Percentiles rank a stretch among this genome's conserved stretches.
Evolutionary conservation across 2,329 filamentous ascomycete genomes (phyloP).

Genomic region (Penicillium sp.): DNA sequence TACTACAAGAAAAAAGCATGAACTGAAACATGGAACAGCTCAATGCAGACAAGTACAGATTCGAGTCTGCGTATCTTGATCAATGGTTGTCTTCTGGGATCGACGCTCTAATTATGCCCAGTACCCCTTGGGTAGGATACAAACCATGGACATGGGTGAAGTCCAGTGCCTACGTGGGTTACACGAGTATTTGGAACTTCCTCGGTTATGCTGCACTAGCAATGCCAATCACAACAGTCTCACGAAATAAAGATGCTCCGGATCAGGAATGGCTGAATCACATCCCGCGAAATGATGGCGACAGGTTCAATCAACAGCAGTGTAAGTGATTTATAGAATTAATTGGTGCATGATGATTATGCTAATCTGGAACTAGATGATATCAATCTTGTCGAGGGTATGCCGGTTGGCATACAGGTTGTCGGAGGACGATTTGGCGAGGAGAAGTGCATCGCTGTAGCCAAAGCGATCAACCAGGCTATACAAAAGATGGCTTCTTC

Average conservation of each 20-base stretch:
- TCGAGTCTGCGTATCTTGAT: constrained; percentile 30
- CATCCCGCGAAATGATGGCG: constrained; percentile 33
- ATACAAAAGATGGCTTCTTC: constrained; percentile 12
- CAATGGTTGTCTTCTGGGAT: constrained; percentile 32
- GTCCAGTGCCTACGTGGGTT: constrained; percentile 37
- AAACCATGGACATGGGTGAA: constrained; percentile 35
- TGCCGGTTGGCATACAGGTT: constrained; percentile 38
- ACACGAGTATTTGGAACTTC: constrained; percentile 40
- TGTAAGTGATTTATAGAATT: constrained; percentile 20
- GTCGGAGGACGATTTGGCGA: constrained; percentile 36
- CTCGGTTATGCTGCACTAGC: constrained; percentile 35
- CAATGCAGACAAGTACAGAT: constrained; percentile 30
- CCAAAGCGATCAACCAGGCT: constrained; percentile 33
- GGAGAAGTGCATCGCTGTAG: constrained; percentile 35
- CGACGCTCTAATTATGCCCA: constrained; percentile 37
- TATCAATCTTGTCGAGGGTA: constrained; percentile 32
- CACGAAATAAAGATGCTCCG: constrained; percentile 30
- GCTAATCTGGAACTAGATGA: constrained; percentile 25
- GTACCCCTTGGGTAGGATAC: constrained; percentile 35
- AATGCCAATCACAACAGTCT: constrained; percentile 32
- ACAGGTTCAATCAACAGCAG: constrained; percentile 36
- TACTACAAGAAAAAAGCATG: neutral
- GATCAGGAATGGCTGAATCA: constrained; percentile 32
- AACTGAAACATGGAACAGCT: constrained; percentile 17
- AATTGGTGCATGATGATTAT: neutral